A percentile compares a stretch with the other conserved stretches of the same genome.
Evolutionary conservation across 495 filamentous ascomycete species (phyloP).

Genomic region (Cenococcum geophilum): DNA sequence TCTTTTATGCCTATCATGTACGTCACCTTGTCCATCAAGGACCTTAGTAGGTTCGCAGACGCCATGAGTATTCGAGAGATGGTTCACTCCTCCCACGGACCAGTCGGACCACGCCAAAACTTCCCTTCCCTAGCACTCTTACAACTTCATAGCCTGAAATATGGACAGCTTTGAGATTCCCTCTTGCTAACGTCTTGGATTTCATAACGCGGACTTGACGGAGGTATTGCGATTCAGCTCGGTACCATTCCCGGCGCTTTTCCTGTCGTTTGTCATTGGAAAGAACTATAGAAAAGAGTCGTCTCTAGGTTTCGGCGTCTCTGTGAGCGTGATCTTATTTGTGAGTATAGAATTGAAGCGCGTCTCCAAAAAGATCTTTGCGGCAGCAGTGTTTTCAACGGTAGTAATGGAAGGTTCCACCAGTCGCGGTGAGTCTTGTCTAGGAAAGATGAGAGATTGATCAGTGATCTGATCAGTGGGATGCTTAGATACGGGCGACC

Average conservation of each 20-base stretch:
- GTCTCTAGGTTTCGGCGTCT: conserved; percentile 63
- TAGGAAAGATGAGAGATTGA: conserved; percentile 32
- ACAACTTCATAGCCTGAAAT: conserved; percentile 69
- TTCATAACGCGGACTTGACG: conserved; percentile 68
- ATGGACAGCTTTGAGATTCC: conserved; percentile 42
- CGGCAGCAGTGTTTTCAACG: conserved; percentile 67
- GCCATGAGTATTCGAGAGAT: conserved; percentile 13
- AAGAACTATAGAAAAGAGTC: conserved; percentile 49
- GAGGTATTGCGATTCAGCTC: conserved; percentile 67
- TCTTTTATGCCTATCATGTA: neutral
- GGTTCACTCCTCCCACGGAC: conserved; percentile 57
- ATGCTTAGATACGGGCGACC: conserved; percentile 19
- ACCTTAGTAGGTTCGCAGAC: conserved; percentile 1
- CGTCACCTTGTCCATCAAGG: conserved; percentile 5
- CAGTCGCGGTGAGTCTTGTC: conserved; percentile 39
- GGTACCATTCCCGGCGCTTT: conserved; percentile 53
- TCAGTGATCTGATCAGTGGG: conserved; percentile 42
- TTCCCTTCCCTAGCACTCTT: conserved; percentile 87
- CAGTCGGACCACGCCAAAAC: conserved; percentile 84
- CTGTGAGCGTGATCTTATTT: conserved; percentile 49
- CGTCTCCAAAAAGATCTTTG: conserved; percentile 82
- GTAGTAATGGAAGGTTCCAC: conserved; percentile 61
- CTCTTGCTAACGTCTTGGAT: conserved; percentile 46
- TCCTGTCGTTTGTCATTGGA: conserved; percentile 51
- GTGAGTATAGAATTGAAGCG: conserved; percentile 64